A percentile compares a stretch with the other conserved stretches of the same genome.
phyloP scores from a whole-genome alignment of 768 basidiomycete genomes.

The Mycena olivaceomarginata region DNA sequence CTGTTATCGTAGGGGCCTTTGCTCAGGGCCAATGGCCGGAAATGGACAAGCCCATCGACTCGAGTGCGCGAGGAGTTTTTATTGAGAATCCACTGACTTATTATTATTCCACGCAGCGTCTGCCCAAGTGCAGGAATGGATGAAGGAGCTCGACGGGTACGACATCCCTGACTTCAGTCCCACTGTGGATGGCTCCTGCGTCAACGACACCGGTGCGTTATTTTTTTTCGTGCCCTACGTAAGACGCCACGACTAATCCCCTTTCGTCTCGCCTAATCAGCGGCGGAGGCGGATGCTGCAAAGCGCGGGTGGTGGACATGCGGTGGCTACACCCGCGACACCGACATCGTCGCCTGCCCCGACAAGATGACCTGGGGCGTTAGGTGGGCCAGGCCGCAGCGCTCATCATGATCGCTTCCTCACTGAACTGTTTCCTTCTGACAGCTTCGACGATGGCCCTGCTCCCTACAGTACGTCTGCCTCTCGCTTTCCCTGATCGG shows the following conservation, averaged over 20 bases:
- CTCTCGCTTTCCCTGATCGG: not conserved
- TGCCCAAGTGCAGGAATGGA: slow-evolving; percentile 81
- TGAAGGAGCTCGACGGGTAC: slow-evolving; percentile 84
- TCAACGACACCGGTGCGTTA: slow-evolving; percentile 59
- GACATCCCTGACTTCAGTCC: slow-evolving; percentile 80
- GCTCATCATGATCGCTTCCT: not conserved
- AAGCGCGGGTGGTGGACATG: slow-evolving; percentile 94
- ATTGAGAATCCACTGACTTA: not conserved
- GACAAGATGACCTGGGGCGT: slow-evolving; percentile 86
- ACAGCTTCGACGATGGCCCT: slow-evolving; percentile 92
- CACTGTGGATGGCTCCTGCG: slow-evolving; percentile 84
- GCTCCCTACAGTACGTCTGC: slow-evolving; percentile 81
- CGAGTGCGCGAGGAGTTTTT: slow-evolving; percentile 14
- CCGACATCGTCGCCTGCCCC: slow-evolving; percentile 82
- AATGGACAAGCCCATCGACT: slow-evolving; percentile 38
- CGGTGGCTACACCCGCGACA: slow-evolving; percentile 77
- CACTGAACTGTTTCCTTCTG: not conserved
- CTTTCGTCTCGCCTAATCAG: slow-evolving; percentile 50
- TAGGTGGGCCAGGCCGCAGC: slow-evolving; percentile 8
- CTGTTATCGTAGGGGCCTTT: slow-evolving; percentile 20
- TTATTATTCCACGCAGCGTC: slow-evolving; percentile 55
- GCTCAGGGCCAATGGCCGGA: slow-evolving; percentile 21
- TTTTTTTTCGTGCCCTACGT: not conserved
- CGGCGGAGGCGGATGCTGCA: slow-evolving; percentile 73
- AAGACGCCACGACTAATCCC: slow-evolving; percentile 11